Conservation (phyloP, 2,329 filamentous ascomycete genomes). For the Penicillium sp. region DNA sequence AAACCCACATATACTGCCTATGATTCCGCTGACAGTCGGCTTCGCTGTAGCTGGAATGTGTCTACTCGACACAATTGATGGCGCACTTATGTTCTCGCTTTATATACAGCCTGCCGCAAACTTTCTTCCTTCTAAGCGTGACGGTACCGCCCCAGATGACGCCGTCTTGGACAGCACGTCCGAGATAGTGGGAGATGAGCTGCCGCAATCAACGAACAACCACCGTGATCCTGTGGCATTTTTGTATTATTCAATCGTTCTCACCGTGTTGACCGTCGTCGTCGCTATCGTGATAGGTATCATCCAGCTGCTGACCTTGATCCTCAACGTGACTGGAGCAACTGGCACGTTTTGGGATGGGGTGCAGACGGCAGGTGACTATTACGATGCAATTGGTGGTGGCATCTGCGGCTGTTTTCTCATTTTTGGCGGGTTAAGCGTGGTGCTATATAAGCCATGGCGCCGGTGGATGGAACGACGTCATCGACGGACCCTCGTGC, state of each 20-base stretch:
- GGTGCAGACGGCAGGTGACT: constrained; percentile 66
- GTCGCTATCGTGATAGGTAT: constrained; percentile 81
- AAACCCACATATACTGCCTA: neutral
- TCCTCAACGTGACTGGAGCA: constrained; percentile 68
- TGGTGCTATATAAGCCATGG: constrained; percentile 76
- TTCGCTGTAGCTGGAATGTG: constrained; percentile 72
- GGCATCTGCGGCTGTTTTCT: constrained; percentile 81
- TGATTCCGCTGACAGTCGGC: neutral
- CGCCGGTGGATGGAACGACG: constrained; percentile 51
- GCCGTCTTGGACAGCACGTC: constrained; percentile 5
- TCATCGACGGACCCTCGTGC: constrained; percentile 12
- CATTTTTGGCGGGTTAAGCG: constrained; percentile 65
- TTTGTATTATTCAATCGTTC: constrained; percentile 84
- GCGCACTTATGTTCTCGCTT: constrained; percentile 88
- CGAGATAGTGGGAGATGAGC: constrained; percentile 14
- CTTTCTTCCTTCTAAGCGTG: constrained; percentile 32
- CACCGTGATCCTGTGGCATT: constrained; percentile 81
- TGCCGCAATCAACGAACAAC: constrained; percentile 29
- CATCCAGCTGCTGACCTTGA: constrained; percentile 73
- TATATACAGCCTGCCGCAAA: constrained; percentile 59
- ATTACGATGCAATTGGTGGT: constrained; percentile 81
- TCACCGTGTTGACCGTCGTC: constrained; percentile 75
- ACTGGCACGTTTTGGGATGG: constrained; percentile 85
- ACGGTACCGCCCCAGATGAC: constrained; percentile 13
- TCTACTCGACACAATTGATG: constrained; percentile 84